Percentiles rank a stretch among this genome's conserved stretches.
These are phyloP conservation scores for Beauveria caledonica DNA, from an alignment of 2,329 filamentous ascomycete genomes.

Conservation along the genomic window DNA sequence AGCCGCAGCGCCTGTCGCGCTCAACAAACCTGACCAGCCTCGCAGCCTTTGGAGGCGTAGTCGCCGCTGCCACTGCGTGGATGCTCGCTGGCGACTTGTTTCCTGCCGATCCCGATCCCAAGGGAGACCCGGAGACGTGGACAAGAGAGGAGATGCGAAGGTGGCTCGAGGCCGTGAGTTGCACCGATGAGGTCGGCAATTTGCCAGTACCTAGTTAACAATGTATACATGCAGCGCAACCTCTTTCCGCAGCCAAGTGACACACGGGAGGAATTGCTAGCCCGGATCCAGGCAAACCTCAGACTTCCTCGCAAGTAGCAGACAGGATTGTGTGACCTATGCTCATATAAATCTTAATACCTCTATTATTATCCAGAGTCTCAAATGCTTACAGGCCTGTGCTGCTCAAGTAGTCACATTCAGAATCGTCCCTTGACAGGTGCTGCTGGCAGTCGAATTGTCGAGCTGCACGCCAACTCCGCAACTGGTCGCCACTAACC, in stretches of 20 bases:
- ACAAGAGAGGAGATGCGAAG: constrained; percentile 68
- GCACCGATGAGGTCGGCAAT: too few species aligned
- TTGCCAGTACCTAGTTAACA: neutral
- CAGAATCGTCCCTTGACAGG: neutral
- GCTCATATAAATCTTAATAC: neutral
- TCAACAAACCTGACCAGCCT: constrained; percentile 16
- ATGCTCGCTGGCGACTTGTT: constrained; percentile 86
- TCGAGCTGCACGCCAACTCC: neutral
- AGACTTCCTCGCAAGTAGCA: constrained; percentile 28
- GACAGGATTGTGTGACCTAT: neutral
- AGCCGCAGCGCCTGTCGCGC: neutral
- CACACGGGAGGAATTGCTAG: constrained; percentile 38
- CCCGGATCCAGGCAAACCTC: constrained; percentile 39
- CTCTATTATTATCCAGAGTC: neutral
- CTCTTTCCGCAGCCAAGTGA: constrained; percentile 36
- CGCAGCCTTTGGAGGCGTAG: constrained; percentile 69
- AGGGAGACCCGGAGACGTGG: constrained; percentile 63
- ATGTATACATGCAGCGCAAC: constrained; percentile 29
- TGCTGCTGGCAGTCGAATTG: neutral
- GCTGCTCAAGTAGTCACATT: neutral
- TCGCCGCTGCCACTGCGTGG: constrained; percentile 73
- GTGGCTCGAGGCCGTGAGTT: constrained; percentile 72
- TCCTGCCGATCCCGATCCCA: constrained; percentile 66
- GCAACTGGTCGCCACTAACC: neutral
- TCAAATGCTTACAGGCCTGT: neutral